phyloP scores from a whole-genome alignment of 805 yeast species.

The Wickerhamomyces pijperi region DNA sequence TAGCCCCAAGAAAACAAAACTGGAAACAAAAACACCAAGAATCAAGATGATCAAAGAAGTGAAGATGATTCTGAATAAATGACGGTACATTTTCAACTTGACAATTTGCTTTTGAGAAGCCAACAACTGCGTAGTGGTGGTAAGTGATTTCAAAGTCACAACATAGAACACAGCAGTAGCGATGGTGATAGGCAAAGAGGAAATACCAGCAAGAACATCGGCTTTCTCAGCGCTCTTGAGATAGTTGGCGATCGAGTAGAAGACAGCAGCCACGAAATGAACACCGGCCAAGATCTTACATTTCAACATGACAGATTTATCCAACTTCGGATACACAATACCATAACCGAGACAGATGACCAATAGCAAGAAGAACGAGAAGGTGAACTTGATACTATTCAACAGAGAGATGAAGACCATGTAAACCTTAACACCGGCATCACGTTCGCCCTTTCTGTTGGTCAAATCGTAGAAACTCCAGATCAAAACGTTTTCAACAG shows the following conservation, averaged over 20 bases:
- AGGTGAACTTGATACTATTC: conserved; percentile 73
- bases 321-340: conserved; percentile 79
- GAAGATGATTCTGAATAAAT: conserved; percentile 63
- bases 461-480: conserved; percentile 88
- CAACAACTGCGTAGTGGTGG: conserved; percentile 61
- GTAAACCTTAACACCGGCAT: conserved; percentile 56
- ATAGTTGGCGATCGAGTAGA: conserved; percentile 45
- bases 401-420: conserved; percentile 68
- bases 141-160: conserved; percentile 60
- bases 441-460: conserved; percentile 43
- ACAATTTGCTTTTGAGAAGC: conserved; percentile 84
- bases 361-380: conserved; percentile 77
- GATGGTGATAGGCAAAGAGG: conserved; percentile 61
- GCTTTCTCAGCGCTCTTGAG: conserved; percentile 38
- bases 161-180: conserved; percentile 67
- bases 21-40: conserved; percentile 58
- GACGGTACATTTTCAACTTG: conserved; percentile 78
- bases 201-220: conserved; percentile 38
- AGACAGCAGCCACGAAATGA: conserved; percentile 43
- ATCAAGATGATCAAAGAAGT: conserved; percentile 60
- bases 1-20: conserved; percentile 63
- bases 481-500: conserved; percentile 73
- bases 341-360: conserved; percentile 91
- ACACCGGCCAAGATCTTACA: conserved; percentile 48
- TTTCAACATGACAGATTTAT: conserved; percentile 61